These are phyloP conservation scores for Haematococcus sp. DNA, from an alignment of 139 green algal genomes.

Conservation along the genomic window DNA sequence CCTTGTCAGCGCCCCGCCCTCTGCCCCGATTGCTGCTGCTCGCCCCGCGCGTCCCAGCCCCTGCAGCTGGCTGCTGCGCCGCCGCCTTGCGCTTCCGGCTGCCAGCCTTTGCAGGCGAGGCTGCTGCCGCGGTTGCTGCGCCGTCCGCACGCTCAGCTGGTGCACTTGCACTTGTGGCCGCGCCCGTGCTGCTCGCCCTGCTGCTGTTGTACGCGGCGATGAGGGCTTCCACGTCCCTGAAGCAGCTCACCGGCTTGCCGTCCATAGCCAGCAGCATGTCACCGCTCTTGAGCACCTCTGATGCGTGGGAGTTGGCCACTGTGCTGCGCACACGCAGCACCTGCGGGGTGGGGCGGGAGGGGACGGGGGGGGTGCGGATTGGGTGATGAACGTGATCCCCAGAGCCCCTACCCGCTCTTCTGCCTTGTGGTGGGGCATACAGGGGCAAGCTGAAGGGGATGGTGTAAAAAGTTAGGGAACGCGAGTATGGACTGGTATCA, in stretches of 20 bases:
- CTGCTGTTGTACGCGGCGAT: conserved; percentile 10
- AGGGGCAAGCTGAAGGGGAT: not conserved
- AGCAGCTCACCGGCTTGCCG: conserved; percentile 65
- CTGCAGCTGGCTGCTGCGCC: not conserved
- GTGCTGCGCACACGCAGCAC: conserved; percentile 70
- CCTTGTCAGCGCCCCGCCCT: not conserved
- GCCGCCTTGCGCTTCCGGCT: not conserved
- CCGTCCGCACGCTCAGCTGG: no score
- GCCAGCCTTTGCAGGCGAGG: not conserved
- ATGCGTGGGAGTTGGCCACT: conserved; percentile 27
- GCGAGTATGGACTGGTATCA: no score
- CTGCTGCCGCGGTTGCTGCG: not conserved
- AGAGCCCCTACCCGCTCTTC: not conserved
- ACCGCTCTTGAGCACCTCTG: conserved; percentile 60
- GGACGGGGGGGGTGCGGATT: not conserved
- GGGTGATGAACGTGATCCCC: not conserved
- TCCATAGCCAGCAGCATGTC: conserved; percentile 81
- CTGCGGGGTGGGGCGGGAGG: conserved; percentile 20
- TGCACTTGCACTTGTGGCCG: not conserved
- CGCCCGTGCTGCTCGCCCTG: not conserved
- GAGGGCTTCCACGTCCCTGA: conserved; percentile 61
- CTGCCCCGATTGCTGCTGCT: not conserved
- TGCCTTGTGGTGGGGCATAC: not conserved
- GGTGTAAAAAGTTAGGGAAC: no score
- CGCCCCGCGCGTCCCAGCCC: not conserved